Evolutionary conservation across 768 basidiomycete genomes (phyloP), one percentile per base, ranked within the genome.

Genomic region (Floccularia luteovirens): DNA sequence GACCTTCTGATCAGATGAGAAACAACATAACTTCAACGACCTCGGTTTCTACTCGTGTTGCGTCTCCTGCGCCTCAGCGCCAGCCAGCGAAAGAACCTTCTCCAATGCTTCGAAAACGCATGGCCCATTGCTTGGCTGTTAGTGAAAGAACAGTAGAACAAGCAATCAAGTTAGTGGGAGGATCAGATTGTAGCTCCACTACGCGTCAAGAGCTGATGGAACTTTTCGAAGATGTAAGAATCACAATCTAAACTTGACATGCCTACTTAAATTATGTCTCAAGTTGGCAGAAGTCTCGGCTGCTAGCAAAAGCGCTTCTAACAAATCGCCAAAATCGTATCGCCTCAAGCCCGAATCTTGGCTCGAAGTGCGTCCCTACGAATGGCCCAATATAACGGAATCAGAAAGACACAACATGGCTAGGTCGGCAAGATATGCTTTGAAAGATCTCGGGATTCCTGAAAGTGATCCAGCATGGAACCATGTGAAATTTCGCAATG

Each of bases 321-420:
- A 62, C 16, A 59, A 65, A 5, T 55, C 65, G 1, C 37, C 48
- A 5, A 62, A 63, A 42, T 49, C 47, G 1, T 87, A 79, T 69
- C 51, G 60, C 23, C 72, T 86, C 43, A 82, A 76, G 46, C 59
- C 67, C 17, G 51, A 57, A 14, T 61, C 74, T 2, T 88, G 84
- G 83, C 64, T 64, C 24, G 78, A 87, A 50, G 78, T 86, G 19
- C 76, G 81, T 4, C 85, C 85, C 0, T 77, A 68, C 42, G 79
- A 77, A 45, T 82, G 73, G 69, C 61, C 67, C 0, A 62, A 62
- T 21, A 62, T 82, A 20, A 61, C 62, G 2, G 70, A 74, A 21
- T 36, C 60, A 2, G 74, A 78, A 32, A 68, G 74, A 3, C 61
- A 59, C 5, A 49, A 44, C n/a, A 61, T 86, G 55, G 67, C 74